Evolutionary conservation across 306 rosid genomes (phyloP), one percentile per base, ranked within the genome.

Genomic region (Albizia julibrissin): DNA sequence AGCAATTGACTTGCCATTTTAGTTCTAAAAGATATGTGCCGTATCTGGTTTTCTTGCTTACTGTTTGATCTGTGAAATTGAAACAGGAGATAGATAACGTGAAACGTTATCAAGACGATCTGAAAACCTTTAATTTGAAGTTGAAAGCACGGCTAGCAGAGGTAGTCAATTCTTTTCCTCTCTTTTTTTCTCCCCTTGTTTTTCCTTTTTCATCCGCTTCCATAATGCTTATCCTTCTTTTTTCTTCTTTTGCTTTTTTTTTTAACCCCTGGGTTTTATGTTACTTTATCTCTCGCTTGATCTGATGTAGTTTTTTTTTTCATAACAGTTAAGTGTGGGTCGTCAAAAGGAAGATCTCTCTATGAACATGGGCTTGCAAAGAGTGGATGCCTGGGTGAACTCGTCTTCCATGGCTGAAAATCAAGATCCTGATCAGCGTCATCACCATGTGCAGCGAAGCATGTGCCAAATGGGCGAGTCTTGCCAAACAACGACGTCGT

Each of bases 41-140:
- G 33, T 72, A 50, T 82, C 8, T 24, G 1, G 14, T 43, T 54
- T 39, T 22, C 14, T n/a, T 69, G 64, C 47, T 46, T 2, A n/a
- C 8, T 52, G 59, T 43, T 61, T 65, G 80, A 34, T 76, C 22
- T 76, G 78, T 66, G 52, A 59, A 81, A 81, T 26, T 27, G 15
- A 72, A 64, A 42, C 88, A 93, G 93, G 91, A 92, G 67, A 1
- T 90, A 14, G 78, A 86, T 65, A 85, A 75, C 49, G 91, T 86
- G 69, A 70, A 81, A 58, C 40, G 69, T 47, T 43, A 80, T 52
- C 59, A 34, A 19, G 79, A 76, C 7, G 59, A 72, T 22, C 50
- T 88, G 59, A 72, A 76, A 33, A 72, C 85, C 24, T 61, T 27
- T 29, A 90, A 89, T 85, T 72, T 56, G 69, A 79, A 69, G 81